Evolutionary conservation across 192 early-diverging fungal genomes (phyloP).

Genomic region (Coemansia nantahalensis): DNA sequence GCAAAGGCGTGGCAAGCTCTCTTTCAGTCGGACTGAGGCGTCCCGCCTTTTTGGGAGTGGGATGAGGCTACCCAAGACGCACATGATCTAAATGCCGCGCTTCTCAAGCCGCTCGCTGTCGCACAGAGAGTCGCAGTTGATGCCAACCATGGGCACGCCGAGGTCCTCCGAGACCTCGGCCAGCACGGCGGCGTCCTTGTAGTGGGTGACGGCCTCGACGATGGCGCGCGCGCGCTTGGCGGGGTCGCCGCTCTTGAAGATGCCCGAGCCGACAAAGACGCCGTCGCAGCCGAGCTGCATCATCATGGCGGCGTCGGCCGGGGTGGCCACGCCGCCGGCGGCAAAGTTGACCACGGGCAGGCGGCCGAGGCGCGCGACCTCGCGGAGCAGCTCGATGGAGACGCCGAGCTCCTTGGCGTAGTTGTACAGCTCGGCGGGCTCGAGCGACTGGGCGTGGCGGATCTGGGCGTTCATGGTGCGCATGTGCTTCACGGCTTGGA

Average conservation of each 20-base stretch:
- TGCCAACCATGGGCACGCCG: conserved; percentile 97
- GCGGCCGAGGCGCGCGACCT: conserved; percentile 81
- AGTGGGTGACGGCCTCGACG: conserved; percentile 97
- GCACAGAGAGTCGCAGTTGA: conserved; percentile 61
- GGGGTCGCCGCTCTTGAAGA: conserved; percentile 94
- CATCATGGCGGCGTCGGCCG: conserved; percentile 98
- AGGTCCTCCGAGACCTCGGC: conserved; percentile 88
- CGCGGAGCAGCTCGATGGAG: conserved; percentile 86
- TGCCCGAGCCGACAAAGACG: conserved; percentile 96
- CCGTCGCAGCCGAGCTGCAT: conserved; percentile 99
- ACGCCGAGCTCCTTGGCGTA: conserved; percentile 97
- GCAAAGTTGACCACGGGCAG: conserved; percentile 99
- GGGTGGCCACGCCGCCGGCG: conserved; percentile 95
- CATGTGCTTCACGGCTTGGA: conserved; percentile 96
- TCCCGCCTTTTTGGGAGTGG: no score
- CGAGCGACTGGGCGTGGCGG: conserved; percentile 77
- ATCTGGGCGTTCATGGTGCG: conserved; percentile 87
- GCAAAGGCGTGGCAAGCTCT: no score
- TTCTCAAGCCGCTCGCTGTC: conserved; percentile 50
- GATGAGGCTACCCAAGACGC: no score
- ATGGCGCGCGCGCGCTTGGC: conserved; percentile 93
- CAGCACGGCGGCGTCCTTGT: conserved; percentile 81
- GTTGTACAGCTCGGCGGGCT: conserved; percentile 86
- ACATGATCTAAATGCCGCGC: conserved; percentile 17
- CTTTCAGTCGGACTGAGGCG: no score